A percentile compares a stretch with the other conserved stretches of the same genome.
phyloP scores from a whole-genome alignment of 78 protist species.

The Goniomonas avonlea region DNA sequence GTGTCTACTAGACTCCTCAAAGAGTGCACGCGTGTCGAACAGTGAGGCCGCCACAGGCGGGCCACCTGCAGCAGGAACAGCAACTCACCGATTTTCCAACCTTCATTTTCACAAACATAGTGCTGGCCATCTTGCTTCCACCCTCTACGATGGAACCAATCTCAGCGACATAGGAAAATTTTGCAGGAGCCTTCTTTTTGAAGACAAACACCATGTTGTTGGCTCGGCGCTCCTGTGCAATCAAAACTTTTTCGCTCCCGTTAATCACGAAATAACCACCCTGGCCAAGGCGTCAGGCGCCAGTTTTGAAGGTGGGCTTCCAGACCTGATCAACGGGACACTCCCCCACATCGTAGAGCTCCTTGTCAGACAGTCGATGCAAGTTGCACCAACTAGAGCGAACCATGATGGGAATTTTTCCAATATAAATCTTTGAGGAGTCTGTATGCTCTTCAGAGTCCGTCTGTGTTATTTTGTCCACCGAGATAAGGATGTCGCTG shows the following conservation, averaged over 20 bases:
- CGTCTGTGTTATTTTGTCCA: not conserved
- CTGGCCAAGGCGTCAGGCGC: slow-evolving; percentile 36
- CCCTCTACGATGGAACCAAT: slow-evolving; percentile 74
- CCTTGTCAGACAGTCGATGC: slow-evolving; percentile 15
- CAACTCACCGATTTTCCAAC: not conserved
- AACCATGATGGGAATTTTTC: slow-evolving; percentile 95
- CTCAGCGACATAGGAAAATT: slow-evolving; percentile 63
- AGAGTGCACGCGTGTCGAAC: not conserved
- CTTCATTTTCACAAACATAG: slow-evolving; percentile 24
- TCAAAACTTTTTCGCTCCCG: slow-evolving; percentile 96
- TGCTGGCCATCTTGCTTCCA: slow-evolving; percentile 24
- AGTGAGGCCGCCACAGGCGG: no score
- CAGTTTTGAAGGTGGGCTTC: not conserved
- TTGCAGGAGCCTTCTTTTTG: slow-evolving; percentile 3
- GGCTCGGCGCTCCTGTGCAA: slow-evolving; percentile 96
- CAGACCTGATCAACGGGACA: slow-evolving; percentile 88
- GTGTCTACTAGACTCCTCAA: not conserved
- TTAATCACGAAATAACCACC: slow-evolving; percentile 99
- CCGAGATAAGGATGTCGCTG: not conserved
- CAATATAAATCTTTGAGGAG: not conserved
- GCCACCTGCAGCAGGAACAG: not conserved
- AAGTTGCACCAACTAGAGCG: slow-evolving; percentile 81
- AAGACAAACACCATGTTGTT: slow-evolving; percentile 89
- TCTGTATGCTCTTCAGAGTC: slow-evolving; percentile 24
- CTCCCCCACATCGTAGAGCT: slow-evolving; percentile 76